Conservation (phyloP, 768 basidiomycete genomes). For the Mycena filopes region DNA sequence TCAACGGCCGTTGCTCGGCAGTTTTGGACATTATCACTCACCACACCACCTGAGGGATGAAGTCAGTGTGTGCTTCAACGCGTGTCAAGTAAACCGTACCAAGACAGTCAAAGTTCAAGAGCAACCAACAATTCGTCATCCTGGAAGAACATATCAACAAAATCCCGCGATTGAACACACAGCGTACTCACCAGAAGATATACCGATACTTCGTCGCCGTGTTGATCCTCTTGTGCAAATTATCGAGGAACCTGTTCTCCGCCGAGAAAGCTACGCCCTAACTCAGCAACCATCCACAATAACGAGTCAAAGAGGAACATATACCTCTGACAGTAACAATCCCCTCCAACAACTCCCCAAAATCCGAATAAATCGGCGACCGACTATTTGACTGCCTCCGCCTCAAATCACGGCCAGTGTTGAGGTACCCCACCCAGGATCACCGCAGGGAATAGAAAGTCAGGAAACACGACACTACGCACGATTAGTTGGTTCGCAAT, state of each 20-base stretch:
- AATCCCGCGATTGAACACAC: no score
- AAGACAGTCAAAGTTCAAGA: constrained; percentile 84
- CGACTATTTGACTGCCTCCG: constrained; percentile 16
- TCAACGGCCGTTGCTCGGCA: no score
- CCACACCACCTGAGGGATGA: no score
- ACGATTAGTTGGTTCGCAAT: not conserved
- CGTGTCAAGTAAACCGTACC: no score
- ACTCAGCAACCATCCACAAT: no score
- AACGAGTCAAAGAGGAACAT: no score
- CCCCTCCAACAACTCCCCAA: constrained; percentile 84
- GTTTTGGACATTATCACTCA: no score
- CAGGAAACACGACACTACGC: constrained; percentile 8
- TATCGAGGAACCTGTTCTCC: constrained; percentile 80
- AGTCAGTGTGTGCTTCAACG: no score
- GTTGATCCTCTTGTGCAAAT: constrained; percentile 78
- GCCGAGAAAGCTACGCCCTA: constrained; percentile 77
- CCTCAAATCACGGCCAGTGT: constrained; percentile 4
- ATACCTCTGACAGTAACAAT: constrained; percentile 75
- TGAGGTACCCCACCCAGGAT: constrained; percentile 3
- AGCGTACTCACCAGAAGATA: not conserved
- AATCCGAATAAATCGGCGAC: constrained; percentile 82
- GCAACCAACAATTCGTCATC: constrained; percentile 91
- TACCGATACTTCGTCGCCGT: constrained; percentile 30
- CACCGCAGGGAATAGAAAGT: not conserved
- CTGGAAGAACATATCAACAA: constrained; percentile 41